Evolutionary conservation across 139 green algal species (phyloP), one percentile per base, ranked within the genome.

Genomic region (Astrephomene gubernaculifera): DNA sequence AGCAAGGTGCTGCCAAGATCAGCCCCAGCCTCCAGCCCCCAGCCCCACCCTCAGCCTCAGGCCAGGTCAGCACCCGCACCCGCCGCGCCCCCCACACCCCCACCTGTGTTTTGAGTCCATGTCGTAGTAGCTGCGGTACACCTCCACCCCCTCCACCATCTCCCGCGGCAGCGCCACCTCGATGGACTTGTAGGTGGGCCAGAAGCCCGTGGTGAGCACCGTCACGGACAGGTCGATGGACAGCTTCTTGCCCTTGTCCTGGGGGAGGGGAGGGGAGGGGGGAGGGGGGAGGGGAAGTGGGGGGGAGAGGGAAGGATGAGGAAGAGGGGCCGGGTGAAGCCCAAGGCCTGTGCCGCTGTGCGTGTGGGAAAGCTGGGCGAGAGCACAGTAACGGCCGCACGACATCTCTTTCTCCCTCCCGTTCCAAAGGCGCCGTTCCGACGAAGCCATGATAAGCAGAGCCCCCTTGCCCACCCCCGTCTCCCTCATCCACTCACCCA

Each of bases 151-250:
- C n/a, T 88, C 88, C 57, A 90, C 88, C 97, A 99, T 98, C 89
- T 98, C 96, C 57, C 93, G 82, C 7, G 97, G 97, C 80, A 99
- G 92, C 38, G 91, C 90, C 44, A 99, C 85, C 80, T 99, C 97
- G 38, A 96, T 93, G 53, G 84, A 87, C 93, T 98, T 97, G 93
- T 97, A 96, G 41, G 86, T 92, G 54, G 89, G 89, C 87, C 87
- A 91, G 89, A 97, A 98, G 63, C 96, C 96, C 33, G 93, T 96
- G 4, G 95, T 97, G 35, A 98, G 93, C 65, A 98, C 97, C 14
- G 93, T 98, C 53, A 99, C 97, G 27, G 79, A 90, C 71, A 99
- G 80, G 73, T 99, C 97, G 12, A 99, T 92, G 67, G 73, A 33
- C 57, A 95, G 71, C 31, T 88, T 65, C 71, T 92, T 89, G 49